These are phyloP conservation scores for Monosporascus cannonballus DNA, from an alignment of 2,329 filamentous ascomycete genomes.

Conservation along the genomic window DNA sequence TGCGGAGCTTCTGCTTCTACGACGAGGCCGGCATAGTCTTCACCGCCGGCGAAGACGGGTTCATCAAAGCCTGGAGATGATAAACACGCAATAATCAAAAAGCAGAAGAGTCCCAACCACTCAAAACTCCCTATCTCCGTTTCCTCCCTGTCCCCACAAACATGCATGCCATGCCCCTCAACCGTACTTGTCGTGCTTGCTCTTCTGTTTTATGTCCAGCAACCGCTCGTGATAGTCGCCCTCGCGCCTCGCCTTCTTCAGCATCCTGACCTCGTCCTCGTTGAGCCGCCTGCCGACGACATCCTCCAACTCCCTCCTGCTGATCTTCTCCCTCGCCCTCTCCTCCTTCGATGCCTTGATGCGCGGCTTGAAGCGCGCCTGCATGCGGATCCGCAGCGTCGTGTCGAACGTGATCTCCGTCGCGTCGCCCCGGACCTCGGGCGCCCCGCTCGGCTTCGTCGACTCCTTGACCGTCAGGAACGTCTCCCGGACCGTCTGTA, in stretches of 20 bases:
- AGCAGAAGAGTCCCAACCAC: neutral
- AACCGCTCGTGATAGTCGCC: slow-evolving; percentile 87
- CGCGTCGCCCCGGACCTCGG: slow-evolving; percentile 72
- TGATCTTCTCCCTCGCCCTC: slow-evolving; percentile 80
- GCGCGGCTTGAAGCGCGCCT: slow-evolving; percentile 85
- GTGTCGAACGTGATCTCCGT: slow-evolving; percentile 62
- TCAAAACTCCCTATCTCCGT: too few relatives aligned
- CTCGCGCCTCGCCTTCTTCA: slow-evolving; percentile 79
- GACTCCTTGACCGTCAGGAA: slow-evolving; percentile 60
- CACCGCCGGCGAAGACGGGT: slow-evolving; percentile 53
- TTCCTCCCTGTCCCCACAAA: neutral
- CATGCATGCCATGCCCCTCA: slow-evolving; percentile 23
- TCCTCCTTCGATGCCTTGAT: slow-evolving; percentile 75
- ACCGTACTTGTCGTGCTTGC: slow-evolving; percentile 82
- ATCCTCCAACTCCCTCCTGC: slow-evolving; percentile 75
- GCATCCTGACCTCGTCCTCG: slow-evolving; percentile 76
- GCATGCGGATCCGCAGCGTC: slow-evolving; percentile 80
- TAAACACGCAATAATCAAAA: slow-evolving; percentile 6
- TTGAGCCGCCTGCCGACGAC: slow-evolving; percentile 69
- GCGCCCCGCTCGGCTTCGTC: slow-evolving; percentile 40
- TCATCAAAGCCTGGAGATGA: slow-evolving; percentile 50
- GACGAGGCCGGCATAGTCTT: slow-evolving; percentile 54
- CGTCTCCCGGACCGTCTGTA: slow-evolving; percentile 67
- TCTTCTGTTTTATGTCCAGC: slow-evolving; percentile 82
- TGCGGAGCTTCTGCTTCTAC: slow-evolving; percentile 58